These are phyloP conservation scores for Populus davidiana DNA, from an alignment of 345 rosid genomes.

Conservation along the genomic window DNA sequence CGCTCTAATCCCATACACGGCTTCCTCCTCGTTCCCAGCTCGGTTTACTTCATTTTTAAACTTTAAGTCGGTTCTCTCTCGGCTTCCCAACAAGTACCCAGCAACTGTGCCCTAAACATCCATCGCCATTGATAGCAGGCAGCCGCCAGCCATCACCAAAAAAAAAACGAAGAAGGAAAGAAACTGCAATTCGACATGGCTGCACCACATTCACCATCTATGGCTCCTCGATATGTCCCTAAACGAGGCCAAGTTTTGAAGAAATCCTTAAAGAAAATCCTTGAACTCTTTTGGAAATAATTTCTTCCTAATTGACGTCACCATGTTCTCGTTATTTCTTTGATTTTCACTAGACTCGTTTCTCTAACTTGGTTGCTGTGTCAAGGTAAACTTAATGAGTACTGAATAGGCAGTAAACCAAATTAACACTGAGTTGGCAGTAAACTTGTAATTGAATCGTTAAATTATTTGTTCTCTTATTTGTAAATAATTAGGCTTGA, in stretches of 20 bases:
- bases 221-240: slow-evolving; percentile 39
- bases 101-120: not conserved
- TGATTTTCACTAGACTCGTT: not conserved
- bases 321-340: not conserved
- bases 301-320: not conserved
- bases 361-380: not conserved
- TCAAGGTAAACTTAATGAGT: too few species aligned
- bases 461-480: too few species aligned
- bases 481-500: too few species aligned
- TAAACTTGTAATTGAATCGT: too few species aligned
- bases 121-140: not conserved
- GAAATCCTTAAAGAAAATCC: slow-evolving; percentile 21
- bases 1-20: not conserved
- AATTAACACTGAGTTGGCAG: too few species aligned
- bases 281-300: slow-evolving; percentile 13
- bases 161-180: accelerated
- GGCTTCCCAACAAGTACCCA: too few species aligned
- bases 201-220: too few species aligned
- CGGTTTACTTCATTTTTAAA: not conserved
- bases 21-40: not conserved
- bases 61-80: not conserved
- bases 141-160: not conserved
- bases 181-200: not conserved
- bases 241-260: slow-evolving; percentile 46
- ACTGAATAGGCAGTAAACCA: too few species aligned